These are phyloP conservation scores for Suillus variegatus DNA, from an alignment of 768 basidiomycete genomes.

Conservation along the genomic window DNA sequence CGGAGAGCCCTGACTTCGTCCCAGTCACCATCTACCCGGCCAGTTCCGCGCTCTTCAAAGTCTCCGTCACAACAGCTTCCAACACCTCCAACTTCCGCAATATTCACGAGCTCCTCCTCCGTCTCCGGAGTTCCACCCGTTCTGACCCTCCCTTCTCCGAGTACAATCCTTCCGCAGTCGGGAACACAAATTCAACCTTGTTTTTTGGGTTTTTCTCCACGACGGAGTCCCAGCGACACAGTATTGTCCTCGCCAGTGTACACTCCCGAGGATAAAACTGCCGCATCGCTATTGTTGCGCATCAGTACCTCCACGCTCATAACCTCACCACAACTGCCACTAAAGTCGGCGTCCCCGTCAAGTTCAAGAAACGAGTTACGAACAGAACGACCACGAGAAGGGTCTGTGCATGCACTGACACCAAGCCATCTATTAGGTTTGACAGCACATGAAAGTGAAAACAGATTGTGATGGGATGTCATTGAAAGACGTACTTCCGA, in stretches of 20 bases:
- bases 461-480: neutral
- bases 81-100: slow-evolving; percentile 59
- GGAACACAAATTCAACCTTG: slow-evolving; percentile 20
- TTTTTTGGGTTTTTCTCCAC: slow-evolving; percentile 23
- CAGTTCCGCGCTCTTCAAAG: slow-evolving; percentile 19
- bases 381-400: neutral
- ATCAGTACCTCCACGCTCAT: slow-evolving; percentile 49
- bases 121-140: slow-evolving; percentile 38
- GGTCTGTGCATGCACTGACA: slow-evolving; percentile 20
- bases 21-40: slow-evolving; percentile 35
- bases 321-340: slow-evolving; percentile 17
- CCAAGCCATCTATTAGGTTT: slow-evolving; percentile 29
- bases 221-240: slow-evolving; percentile 19
- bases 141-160: slow-evolving; percentile 41
- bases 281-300: slow-evolving; percentile 66
- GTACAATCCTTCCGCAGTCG: slow-evolving; percentile 18
- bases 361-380: neutral
- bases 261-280: slow-evolving; percentile 66
- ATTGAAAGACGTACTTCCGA: neutral
- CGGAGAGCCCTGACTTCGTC: slow-evolving; percentile 31
- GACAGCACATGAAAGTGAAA: slow-evolving; percentile 1
- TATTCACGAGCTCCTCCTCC: slow-evolving; percentile 43
- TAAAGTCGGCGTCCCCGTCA: neutral
- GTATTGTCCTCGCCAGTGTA: slow-evolving; percentile 27
- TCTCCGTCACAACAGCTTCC: slow-evolving; percentile 40